Conservation (phyloP, 2,329 filamentous ascomycete species). For the Hypoxylon sp. region DNA sequence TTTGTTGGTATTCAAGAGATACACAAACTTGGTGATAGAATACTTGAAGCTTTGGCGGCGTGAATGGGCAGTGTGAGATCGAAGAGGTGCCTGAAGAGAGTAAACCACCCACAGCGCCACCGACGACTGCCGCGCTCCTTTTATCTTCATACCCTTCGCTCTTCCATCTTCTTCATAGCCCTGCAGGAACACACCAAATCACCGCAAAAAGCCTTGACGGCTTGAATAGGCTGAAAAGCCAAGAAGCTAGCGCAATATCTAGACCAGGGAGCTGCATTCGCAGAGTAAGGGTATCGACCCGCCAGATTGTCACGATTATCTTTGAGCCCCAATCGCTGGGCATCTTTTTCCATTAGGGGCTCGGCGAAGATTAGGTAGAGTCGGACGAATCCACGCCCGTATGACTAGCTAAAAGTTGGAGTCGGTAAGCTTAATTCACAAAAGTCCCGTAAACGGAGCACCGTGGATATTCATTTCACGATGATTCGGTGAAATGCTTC, state of each 20-base stretch:
- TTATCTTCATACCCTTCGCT: conserved; percentile 29
- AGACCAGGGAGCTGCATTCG: conserved; percentile 30
- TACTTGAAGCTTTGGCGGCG: conserved; percentile 1
- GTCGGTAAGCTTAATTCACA: conserved; percentile 17
- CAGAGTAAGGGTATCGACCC: conserved; percentile 24
- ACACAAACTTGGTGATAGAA: conserved; percentile 4
- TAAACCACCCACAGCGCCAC: not conserved
- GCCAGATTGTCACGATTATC: conserved; percentile 25
- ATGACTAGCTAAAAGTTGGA: conserved; percentile 29
- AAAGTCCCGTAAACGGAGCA: conserved; percentile 19
- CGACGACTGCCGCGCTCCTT: conserved; percentile 23
- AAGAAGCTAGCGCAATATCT: conserved; percentile 32
- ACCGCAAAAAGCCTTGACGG: conserved; percentile 22
- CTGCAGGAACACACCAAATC: conserved; percentile 18
- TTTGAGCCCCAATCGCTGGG: conserved; percentile 24
- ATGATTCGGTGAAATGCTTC: conserved; percentile 14
- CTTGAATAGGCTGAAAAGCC: conserved; percentile 36
- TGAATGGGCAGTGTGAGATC: conserved; percentile 10
- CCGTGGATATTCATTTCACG: conserved; percentile 13
- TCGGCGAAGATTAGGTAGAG: conserved; percentile 12
- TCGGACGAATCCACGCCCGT: conserved; percentile 32
- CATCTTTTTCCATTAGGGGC: conserved; percentile 11
- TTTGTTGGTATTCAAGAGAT: conserved; percentile 13
- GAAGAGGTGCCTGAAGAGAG: conserved; percentile 6
- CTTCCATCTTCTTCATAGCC: conserved; percentile 20